Evolutionary conservation across 305 asterid genomes (phyloP).

Genomic region (Solanum aculeatissimum): DNA sequence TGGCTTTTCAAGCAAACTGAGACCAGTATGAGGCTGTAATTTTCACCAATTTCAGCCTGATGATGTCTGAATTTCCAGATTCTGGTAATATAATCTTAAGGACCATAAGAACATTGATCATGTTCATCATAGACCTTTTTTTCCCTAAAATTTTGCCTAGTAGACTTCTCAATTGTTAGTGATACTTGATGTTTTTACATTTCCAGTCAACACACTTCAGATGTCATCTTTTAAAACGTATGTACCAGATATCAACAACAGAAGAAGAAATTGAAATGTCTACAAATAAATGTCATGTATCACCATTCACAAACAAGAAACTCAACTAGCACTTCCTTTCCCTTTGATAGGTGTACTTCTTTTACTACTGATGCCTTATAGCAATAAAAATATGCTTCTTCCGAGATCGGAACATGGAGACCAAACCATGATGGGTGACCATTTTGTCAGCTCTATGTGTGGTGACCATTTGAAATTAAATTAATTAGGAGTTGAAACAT

Average conservation of each 20-base stretch:
- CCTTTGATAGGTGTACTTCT: too few relatives aligned
- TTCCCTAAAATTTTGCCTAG: neutral
- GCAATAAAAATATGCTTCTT: too few relatives aligned
- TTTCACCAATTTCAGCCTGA: neutral
- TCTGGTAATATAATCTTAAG: neutral
- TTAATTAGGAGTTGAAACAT: neutral
- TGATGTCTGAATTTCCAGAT: neutral
- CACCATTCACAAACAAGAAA: neutral
- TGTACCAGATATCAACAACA: neutral
- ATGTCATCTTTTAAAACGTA: neutral
- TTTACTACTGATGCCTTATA: too few relatives aligned
- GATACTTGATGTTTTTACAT: neutral
- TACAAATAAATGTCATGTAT: neutral
- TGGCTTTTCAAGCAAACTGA: neutral
- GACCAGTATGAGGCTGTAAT: neutral
- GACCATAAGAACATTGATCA: neutral
- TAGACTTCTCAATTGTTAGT: neutral
- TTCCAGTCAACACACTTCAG: neutral
- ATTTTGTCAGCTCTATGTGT: neutral
- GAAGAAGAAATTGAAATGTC: neutral
- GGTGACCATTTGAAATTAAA: neutral
- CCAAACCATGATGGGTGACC: neutral
- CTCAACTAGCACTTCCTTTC: neutral
- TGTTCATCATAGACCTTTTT: neutral
- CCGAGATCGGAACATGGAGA: too few relatives aligned